Conservation (phyloP, 164 flowering plant genomes). For the Berberis thunbergii region DNA sequence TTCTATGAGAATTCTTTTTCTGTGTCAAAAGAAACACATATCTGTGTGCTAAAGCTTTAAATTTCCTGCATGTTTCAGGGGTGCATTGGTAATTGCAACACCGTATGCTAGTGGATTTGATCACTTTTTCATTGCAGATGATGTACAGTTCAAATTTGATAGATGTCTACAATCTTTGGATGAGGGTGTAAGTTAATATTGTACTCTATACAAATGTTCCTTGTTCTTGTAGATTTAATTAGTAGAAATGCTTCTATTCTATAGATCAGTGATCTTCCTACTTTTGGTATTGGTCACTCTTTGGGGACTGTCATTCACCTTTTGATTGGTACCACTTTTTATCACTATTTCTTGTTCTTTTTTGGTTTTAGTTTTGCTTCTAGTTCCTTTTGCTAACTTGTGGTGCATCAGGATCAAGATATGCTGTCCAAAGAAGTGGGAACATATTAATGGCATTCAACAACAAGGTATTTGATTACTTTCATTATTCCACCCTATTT, state of each 20-base stretch:
- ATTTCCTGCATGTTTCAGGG: slow-evolving; percentile 27
- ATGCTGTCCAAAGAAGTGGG: slow-evolving; percentile 82
- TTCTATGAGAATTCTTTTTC: no score
- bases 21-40: no score
- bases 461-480: slow-evolving; percentile 53
- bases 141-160: slow-evolving; percentile 90
- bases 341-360: background rate
- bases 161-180: slow-evolving; percentile 62
- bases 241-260: slow-evolving; percentile 1
- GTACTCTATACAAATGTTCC: background rate
- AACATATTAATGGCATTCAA: slow-evolving; percentile 85
- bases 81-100: slow-evolving; percentile 78
- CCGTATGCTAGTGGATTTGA: slow-evolving; percentile 97
- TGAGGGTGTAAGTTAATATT: slow-evolving; percentile 42
- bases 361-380: slow-evolving; percentile 6
- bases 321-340: slow-evolving; percentile 33
- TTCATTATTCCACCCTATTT: no score
- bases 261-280: slow-evolving; percentile 68
- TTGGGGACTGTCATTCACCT: slow-evolving; percentile 89
- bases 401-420: slow-evolving; percentile 59
- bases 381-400: background rate
- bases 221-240: background rate
- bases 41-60: no score
- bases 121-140: slow-evolving; percentile 89
- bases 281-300: slow-evolving; percentile 91